Base-by-base conservation (phyloP, 2,329 filamentous ascomycete genomes). In the Penicillium decumbens region DNA sequence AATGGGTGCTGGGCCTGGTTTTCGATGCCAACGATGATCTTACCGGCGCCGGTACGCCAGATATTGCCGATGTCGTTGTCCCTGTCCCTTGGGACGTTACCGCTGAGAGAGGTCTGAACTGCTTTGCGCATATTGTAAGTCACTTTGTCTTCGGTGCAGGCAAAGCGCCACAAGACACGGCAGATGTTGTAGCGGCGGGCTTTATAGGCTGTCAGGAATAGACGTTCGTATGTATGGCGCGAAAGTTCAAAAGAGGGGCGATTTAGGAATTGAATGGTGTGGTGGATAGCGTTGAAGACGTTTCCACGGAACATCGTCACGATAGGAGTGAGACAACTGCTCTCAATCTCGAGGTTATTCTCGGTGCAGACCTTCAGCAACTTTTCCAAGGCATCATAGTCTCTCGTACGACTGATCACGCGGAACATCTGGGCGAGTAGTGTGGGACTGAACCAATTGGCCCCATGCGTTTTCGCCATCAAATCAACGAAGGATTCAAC, bases 111-210 rank as follows among this genome's bases (percentile, higher is more conserved):
- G 29, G 33, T 50, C 23, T 62, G 42, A 5, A 75, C 63, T 6
- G 57, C 47, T 23, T 63, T 49, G 43, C 61, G 64, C 67, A 75
- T 75, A 4, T 55, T 53, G 24, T 50, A 50, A 13, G 61, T 71
- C 9, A 69, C 68, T 9, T 41, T 35, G 7, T 61, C 62, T 13
- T 65, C 44, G 48, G 76, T 63, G 53, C 75, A 77, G 5, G 74
- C 72, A 60, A 76, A 75, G 52, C 65, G 65, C 76, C 76, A 78
- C 5, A 78, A 51, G 7, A 77, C 72, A 9, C 71, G 71, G 43
- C 69, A 72, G 9, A 73, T 58, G 45, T 77, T 78, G 53, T 71
- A 72, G 30, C 62, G 56, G 20, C 61, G 61, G 39, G 50, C 53
- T 18, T 61, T 61, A 65, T 67, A 74, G 6, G 73, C 74, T n/a